Evolutionary conservation across 331 rosid species (phyloP), one percentile per base, ranked within the genome.

Genomic region (Rhamnella rubrinervis): DNA sequence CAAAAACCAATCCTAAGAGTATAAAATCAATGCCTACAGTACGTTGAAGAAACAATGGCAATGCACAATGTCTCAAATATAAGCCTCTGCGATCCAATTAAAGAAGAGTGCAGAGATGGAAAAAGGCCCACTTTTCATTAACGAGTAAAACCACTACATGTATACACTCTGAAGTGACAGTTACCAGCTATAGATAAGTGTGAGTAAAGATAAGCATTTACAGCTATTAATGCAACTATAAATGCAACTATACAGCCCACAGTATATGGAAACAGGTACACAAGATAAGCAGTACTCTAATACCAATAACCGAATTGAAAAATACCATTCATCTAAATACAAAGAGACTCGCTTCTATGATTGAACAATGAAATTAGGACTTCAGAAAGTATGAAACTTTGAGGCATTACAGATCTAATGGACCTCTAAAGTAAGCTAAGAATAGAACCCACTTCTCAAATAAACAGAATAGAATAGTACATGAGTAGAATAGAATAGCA

Each of bases 401-500:
- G 37, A 66, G 21, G 60, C 77, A 65, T 66, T 55, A 28, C 59
- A 84, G 84, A 81, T 81, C 84, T 80, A 81, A 75, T 28, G 20
- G 61, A 77, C 44, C 53, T 59, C 28, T 71, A 20, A 38, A 26
- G 40, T 38, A 46, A 49, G 72, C 55, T n/a, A 57, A 61, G 6
- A 31, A 67, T 26, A 50, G 66, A 23, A 46, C 55, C 58, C 73
- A 68, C 64, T 28, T 50, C 70, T 37, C 69, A 55, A 58, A 53
- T 23, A 35, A 50, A 66, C 13, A 52, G n/a, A 68, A 75, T n/a
- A 19, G 49, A 61, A 75, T 47, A 74, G 62, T 14, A 40, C 8
- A 46, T 46, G 50, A 26, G 67, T 53, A 25, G 16, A 13, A 8
- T 16, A 20, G 19, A 71, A 52, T 56, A 28, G 65, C 66, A 78